A percentile compares a stretch with the other conserved stretches of the same genome.
Evolutionary conservation across 2,329 filamentous ascomycete genomes (phyloP).

Genomic region (Aspergillus sp.): DNA sequence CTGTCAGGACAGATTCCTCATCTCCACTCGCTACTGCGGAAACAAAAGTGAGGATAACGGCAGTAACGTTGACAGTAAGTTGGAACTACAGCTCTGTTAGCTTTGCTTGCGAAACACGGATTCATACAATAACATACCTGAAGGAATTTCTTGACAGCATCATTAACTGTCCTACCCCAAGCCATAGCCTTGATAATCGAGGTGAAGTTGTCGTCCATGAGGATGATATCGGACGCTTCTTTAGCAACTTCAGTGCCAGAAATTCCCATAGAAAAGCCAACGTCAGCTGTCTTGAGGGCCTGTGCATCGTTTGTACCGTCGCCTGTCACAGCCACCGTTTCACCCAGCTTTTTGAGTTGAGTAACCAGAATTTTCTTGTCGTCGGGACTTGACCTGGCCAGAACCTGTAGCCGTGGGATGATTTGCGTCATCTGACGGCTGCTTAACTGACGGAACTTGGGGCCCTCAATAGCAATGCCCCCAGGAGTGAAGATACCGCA

Average conservation of each 20-base stretch:
- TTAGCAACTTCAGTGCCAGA: slow-evolving; percentile 82
- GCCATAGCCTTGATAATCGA: slow-evolving; percentile 83
- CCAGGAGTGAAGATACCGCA: slow-evolving; percentile 72
- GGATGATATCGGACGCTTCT: slow-evolving; percentile 79
- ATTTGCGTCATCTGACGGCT: slow-evolving; percentile 66
- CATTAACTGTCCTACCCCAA: slow-evolving; percentile 77
- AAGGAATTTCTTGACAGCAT: slow-evolving; percentile 75
- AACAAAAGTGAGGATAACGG: slow-evolving; percentile 65
- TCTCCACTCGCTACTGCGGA: slow-evolving; percentile 60
- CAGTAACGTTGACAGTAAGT: slow-evolving; percentile 65
- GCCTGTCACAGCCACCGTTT: slow-evolving; percentile 80
- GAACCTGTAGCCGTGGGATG: slow-evolving; percentile 69
- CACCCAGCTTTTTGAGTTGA: slow-evolving; percentile 69
- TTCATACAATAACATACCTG: slow-evolving; percentile 31
- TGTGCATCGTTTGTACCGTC: slow-evolving; percentile 84
- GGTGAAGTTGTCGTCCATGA: slow-evolving; percentile 86
- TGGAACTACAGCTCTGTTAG: slow-evolving; percentile 37
- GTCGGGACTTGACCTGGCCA: slow-evolving; percentile 73
- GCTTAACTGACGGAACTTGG: slow-evolving; percentile 72
- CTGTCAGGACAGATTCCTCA: slow-evolving; percentile 63
- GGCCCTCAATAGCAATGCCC: slow-evolving; percentile 75
- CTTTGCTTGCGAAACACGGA: neutral
- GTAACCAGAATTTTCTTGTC: slow-evolving; percentile 75
- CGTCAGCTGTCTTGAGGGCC: slow-evolving; percentile 76
- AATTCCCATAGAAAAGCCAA: slow-evolving; percentile 85